Evolutionary conservation across 352 stramenopile genomes (phyloP).

Genomic region (Pythium diclinum): DNA sequence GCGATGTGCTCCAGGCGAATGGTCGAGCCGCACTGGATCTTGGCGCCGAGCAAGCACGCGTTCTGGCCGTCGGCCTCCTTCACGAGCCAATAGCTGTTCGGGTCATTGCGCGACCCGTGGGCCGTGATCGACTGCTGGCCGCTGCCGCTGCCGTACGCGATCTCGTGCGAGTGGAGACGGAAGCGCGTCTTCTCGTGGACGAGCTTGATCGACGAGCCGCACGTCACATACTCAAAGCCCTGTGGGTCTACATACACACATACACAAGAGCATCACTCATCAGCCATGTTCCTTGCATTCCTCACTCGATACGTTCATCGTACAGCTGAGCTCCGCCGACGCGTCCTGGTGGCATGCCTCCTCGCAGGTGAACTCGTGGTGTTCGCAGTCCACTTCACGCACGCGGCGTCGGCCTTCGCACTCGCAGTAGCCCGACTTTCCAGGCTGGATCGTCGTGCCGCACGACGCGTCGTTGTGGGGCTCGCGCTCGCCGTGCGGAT

Average conservation of each 20-base stretch:
- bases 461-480: constrained; percentile 61
- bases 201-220: constrained; percentile 81
- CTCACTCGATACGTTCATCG: too few species aligned
- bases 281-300: too few species aligned
- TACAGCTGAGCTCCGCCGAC: constrained; percentile 72
- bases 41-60: constrained; percentile 46
- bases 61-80: constrained; percentile 62
- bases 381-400: constrained; percentile 70
- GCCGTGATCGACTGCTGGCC: constrained; percentile 79
- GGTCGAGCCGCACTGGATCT: constrained; percentile 57
- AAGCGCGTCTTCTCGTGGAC: constrained; percentile 73
- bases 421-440: constrained; percentile 72
- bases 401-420: constrained; percentile 74
- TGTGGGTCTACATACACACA: constrained; percentile 40
- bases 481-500: constrained; percentile 67
- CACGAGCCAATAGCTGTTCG: constrained; percentile 86
- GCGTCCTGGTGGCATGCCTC: constrained; percentile 65
- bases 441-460: constrained; percentile 39
- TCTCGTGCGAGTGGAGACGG: constrained; percentile 82
- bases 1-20: constrained; percentile 75
- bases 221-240: constrained; percentile 81
- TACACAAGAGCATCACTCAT: too few species aligned
- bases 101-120: constrained; percentile 65
- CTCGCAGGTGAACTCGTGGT: constrained; percentile 77
- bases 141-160: constrained; percentile 74